Conservation (phyloP, 2,329 filamentous ascomycete genomes). For the Polychaeton citri region DNA sequence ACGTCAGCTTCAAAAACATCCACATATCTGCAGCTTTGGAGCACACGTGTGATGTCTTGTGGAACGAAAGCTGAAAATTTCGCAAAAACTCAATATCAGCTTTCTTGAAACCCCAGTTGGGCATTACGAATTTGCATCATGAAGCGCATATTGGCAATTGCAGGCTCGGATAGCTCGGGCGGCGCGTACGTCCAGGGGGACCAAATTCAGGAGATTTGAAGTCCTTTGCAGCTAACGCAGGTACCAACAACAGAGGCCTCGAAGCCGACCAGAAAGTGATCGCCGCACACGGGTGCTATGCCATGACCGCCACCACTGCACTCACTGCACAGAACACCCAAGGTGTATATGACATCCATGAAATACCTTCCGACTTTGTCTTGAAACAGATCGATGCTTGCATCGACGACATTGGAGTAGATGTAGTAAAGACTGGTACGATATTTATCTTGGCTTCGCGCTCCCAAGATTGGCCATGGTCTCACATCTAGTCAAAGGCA, state of each 20-base stretch:
- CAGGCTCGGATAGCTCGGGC: constrained; percentile 81
- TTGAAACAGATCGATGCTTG: constrained; percentile 75
- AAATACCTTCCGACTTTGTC: constrained; percentile 66
- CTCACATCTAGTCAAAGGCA: constrained; percentile 43
- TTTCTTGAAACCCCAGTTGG: too few species aligned
- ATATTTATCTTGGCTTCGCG: constrained; percentile 4
- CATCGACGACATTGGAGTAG: constrained; percentile 69
- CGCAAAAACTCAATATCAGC: too few species aligned
- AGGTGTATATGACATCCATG: constrained; percentile 69
- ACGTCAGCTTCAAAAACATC: too few species aligned
- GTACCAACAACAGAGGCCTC: constrained; percentile 56
- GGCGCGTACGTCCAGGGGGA: constrained; percentile 69
- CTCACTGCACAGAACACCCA: constrained; percentile 92
- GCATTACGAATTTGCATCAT: too few species aligned
- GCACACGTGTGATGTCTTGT: too few species aligned
- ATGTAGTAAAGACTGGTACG: constrained; percentile 84
- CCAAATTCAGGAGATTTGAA: too few species aligned
- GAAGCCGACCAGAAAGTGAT: constrained; percentile 95
- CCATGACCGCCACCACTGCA: constrained; percentile 89
- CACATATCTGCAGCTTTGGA: too few species aligned
- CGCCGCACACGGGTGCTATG: constrained; percentile 83
- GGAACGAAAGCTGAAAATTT: too few species aligned
- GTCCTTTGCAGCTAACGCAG: constrained; percentile 6
- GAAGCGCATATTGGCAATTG: constrained; percentile 61
- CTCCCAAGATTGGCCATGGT: background rate